Evolutionary conservation across 179 eudicot species (phyloP), one percentile per base, ranked within the genome.

Genomic region (Beta lomatogona): DNA sequence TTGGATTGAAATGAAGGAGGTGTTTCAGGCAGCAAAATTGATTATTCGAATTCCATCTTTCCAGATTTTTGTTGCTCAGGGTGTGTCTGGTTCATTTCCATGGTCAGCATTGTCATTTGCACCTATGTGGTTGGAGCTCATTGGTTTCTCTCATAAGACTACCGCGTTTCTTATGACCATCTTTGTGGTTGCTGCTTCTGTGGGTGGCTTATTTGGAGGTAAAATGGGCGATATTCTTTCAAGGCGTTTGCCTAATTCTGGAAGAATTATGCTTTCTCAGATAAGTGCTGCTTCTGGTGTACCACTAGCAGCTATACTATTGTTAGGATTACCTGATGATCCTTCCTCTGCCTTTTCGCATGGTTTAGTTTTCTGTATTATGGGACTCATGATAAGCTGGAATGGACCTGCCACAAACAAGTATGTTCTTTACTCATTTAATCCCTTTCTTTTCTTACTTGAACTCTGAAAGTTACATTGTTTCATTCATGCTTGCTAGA

Each of bases 121-220:
- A 0, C 90, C 98, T 0, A 89, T 94, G 98, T 94, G 98, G 98
- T 78, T 94, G 53, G 97, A 93, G 87, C 98, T 94, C 57, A 88
- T 91, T 79, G 97, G 97, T 25, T 93, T 94, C 84, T 91, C 97
- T 31, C 97, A 94, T 80, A 85, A 83, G 82, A 91, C 82, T 31
- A 89, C 94, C 9, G 98, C 97, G 13, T 58, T 87, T 0, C 85
- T 94, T 10, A 86, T 88, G 95, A 91, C 93, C 6, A 54, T 89
- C 45, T 93, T 90, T 61, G 69, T 72, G 11, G 75, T 93, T 74
- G 89, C 91, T 14, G 53, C 75, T 48, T 87, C 97, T 10, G 11
- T 94, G 45, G 98, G 98, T 14, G 94, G 90, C 13, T 80, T 93
- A 45, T 85, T 91, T 81, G 97, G 98, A 8, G 98, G 98, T 22